Conservation (phyloP, 352 stramenopile genomes). For the Phytophthora pisi region DNA sequence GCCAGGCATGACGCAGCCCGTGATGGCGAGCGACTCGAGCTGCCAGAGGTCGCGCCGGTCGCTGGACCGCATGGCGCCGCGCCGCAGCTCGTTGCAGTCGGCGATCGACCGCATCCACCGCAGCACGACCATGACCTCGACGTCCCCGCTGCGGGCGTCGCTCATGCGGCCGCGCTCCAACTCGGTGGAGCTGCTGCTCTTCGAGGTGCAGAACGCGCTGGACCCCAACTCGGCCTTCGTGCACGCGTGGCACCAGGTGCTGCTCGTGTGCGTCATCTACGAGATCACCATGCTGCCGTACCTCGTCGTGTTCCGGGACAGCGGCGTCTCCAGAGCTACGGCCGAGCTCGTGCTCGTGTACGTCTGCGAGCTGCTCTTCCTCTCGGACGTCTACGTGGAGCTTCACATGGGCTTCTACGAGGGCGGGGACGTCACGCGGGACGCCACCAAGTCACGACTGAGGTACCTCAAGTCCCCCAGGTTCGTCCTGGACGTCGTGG, state of each 20-base stretch:
- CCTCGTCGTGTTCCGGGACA: constrained; percentile 47
- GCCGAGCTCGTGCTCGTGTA: constrained; percentile 50
- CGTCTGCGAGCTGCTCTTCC: constrained; percentile 61
- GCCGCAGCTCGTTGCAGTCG: constrained; percentile 25
- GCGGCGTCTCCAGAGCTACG: constrained; percentile 21
- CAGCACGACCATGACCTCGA: constrained; percentile 15
- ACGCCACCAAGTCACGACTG: constrained; percentile 48
- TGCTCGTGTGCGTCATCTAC: constrained; percentile 60
- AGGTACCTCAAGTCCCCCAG: constrained; percentile 63
- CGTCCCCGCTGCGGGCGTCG: constrained; percentile 22
- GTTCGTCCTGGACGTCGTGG: constrained; percentile 56
- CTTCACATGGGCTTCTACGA: constrained; percentile 79
- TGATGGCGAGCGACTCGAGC: constrained; percentile 12
- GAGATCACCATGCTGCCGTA: constrained; percentile 61
- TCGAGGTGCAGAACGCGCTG: constrained; percentile 58
- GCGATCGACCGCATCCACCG: constrained; percentile 19
- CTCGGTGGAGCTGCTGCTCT: constrained; percentile 57
- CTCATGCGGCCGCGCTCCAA: constrained; percentile 48
- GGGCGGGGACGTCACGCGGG: constrained; percentile 57
- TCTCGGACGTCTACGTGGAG: constrained; percentile 62
- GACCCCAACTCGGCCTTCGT: constrained; percentile 62
- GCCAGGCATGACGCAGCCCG: background rate
- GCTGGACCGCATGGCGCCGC: background rate
- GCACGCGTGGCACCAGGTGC: constrained; percentile 62
- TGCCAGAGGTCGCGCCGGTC: constrained; percentile 2